phyloP scores from a whole-genome alignment of 306 rosid species.

The Acmispon strigosus region DNA sequence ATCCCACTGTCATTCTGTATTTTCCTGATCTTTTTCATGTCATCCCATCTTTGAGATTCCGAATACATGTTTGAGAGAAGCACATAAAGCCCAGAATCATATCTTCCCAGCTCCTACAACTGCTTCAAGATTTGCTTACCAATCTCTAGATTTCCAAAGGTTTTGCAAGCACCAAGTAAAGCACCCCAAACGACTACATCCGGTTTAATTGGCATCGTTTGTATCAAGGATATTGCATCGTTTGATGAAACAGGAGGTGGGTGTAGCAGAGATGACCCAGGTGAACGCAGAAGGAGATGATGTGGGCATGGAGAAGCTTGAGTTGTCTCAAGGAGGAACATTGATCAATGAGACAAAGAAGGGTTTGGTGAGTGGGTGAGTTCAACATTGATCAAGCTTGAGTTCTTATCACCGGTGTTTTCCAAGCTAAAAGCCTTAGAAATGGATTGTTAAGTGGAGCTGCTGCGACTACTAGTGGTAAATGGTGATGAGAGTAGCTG shows the following conservation, averaged over 20 bases:
- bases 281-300: slow-evolving; percentile 45
- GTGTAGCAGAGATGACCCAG: slow-evolving; percentile 42
- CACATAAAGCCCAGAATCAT: slow-evolving; percentile 53
- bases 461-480: slow-evolving; percentile 2
- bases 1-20: slow-evolving; percentile 48
- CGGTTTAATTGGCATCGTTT: slow-evolving; percentile 58
- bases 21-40: slow-evolving; percentile 55
- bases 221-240: slow-evolving; percentile 51
- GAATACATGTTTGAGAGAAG: slow-evolving; percentile 68
- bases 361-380: slow-evolving; percentile 42
- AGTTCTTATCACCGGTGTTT: background rate
- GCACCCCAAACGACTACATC: slow-evolving; percentile 74
- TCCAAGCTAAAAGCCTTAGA: slow-evolving; percentile 30
- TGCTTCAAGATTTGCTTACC: slow-evolving; percentile 65
- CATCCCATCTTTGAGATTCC: slow-evolving; percentile 66
- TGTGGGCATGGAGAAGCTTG: slow-evolving; percentile 56
- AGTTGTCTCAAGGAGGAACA: slow-evolving; percentile 52
- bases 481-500: slow-evolving; percentile 63
- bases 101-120: slow-evolving; percentile 47
- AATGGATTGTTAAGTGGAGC: slow-evolving; percentile 19
- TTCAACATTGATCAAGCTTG: slow-evolving; percentile 24
- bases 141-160: slow-evolving; percentile 43
- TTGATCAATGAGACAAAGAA: slow-evolving; percentile 45
- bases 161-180: slow-evolving; percentile 75
- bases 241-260: slow-evolving; percentile 40